Evolutionary conservation across 768 basidiomycete genomes (phyloP).

Genomic region (Pisolithus tinctorius): DNA sequence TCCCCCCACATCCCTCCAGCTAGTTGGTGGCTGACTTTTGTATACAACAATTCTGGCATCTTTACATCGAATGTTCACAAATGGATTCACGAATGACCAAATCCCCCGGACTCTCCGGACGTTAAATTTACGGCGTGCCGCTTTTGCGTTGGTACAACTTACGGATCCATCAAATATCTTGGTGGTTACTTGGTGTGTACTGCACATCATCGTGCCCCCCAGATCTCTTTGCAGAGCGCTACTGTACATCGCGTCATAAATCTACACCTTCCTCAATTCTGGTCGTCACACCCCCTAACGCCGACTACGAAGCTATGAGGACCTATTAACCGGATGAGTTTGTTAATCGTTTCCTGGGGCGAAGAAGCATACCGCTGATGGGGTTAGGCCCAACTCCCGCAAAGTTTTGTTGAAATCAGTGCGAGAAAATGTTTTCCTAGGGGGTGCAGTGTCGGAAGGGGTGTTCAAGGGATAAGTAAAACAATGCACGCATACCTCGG

Average conservation of each 20-base stretch:
- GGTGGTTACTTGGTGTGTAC: too few species aligned
- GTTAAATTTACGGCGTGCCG: too few species aligned
- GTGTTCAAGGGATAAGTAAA: neutral
- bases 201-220: too few species aligned
- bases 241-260: neutral
- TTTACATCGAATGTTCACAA: too few species aligned
- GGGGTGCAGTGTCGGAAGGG: neutral
- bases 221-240: too few species aligned
- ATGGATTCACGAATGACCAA: too few species aligned
- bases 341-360: neutral
- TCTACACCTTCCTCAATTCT: neutral
- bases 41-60: too few species aligned
- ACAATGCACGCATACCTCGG: conserved; percentile 53
- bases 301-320: neutral
- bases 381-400: conserved; percentile 81
- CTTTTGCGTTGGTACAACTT: too few species aligned
- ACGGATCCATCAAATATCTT: too few species aligned
- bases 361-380: conserved; percentile 63
- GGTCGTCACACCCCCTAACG: neutral
- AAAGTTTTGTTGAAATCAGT: conserved; percentile 76
- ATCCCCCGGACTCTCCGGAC: too few species aligned
- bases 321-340: neutral
- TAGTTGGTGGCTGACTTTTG: too few species aligned
- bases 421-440: conserved; percentile 69
- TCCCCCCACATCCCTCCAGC: too few species aligned